Evolutionary conservation across 495 filamentous ascomycete genomes (phyloP), one percentile per base, ranked within the genome.

Genomic region (Tirmania nivea): DNA sequence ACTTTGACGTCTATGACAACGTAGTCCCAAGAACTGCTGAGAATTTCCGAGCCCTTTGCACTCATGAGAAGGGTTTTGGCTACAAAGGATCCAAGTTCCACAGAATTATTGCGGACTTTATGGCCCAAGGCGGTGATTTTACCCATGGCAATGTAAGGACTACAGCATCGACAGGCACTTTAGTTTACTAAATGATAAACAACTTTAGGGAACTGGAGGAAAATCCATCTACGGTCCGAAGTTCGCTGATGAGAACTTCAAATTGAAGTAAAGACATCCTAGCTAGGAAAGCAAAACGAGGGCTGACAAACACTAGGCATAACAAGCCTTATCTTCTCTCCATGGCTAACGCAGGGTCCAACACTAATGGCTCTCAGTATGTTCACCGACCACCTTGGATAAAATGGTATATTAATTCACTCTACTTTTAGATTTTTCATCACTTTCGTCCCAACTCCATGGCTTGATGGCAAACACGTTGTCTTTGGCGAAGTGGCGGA

Each of bases 41-140:
- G 63, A 97, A 97, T 75, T 97, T 97, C 78, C 79, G 79, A 57
- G 81, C 81, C 65, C 82, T 97, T 57, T 95, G 87, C 77, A 94
- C 87, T 34, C 82, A 81, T 63, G 81, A 86, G 75, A 85, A 89
- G 70, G 90, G 92, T 62, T 80, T 78, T 63, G 89, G 86, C 59
- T 81, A 81, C 72, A 78, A 81, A 70, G 78, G 78, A 63, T 90
- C 84, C 53, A 69, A 67, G 52, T 96, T 96, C 80, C 90, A 99
- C 77, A 85, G 90, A 63, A 79, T 99, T 61, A 99, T 99, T 69
- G 82, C 83, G 53, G 63, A 78, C 35, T 99, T 99, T 79, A 99
- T 99, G 90, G 84, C 95, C 68, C 90, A 99, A 75, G 90, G 92
- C 68, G 90, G 90, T 75, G 90, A 99, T 77, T 99, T 96, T 77